These are phyloP conservation scores for Penicillium crystallinum DNA, from an alignment of 495 filamentous ascomycete species.

Conservation along the genomic window DNA sequence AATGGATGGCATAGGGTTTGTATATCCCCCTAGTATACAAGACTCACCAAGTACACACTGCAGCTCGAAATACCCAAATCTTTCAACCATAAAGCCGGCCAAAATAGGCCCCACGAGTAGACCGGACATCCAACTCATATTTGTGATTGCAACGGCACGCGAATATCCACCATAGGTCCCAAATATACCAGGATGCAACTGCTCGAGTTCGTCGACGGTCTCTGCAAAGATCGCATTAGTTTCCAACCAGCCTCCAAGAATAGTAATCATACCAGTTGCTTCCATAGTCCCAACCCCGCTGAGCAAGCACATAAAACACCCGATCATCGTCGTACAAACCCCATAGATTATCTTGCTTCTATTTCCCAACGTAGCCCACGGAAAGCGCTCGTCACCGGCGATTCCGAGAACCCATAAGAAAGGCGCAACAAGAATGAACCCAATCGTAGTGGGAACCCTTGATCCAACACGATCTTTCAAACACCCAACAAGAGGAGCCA, in stretches of 20 bases:
- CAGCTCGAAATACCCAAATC: slow-evolving; percentile 31
- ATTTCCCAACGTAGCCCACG: slow-evolving; percentile 1
- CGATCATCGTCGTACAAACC: slow-evolving; percentile 12
- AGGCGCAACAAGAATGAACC: not conserved
- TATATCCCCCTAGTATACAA: not conserved
- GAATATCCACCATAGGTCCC: slow-evolving; percentile 35
- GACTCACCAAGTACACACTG: slow-evolving; percentile 29
- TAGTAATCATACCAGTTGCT: slow-evolving; percentile 24
- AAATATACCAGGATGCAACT: slow-evolving; percentile 25
- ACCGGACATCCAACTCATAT: slow-evolving; percentile 32
- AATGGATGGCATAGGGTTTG: not conserved
- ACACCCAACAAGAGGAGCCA: slow-evolving; percentile 1
- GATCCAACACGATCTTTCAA: slow-evolving; percentile 11
- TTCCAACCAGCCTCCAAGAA: not conserved
- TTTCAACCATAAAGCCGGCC: slow-evolving; percentile 27
- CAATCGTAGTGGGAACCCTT: slow-evolving; percentile 5
- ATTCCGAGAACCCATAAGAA: slow-evolving; percentile 8
- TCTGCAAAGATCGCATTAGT: slow-evolving; percentile 7
- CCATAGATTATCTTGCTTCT: slow-evolving; percentile 20
- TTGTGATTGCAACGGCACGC: slow-evolving; percentile 31
- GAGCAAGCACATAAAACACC: slow-evolving; percentile 17
- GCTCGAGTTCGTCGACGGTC: slow-evolving; percentile 24
- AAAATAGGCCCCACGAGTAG: slow-evolving; percentile 32
- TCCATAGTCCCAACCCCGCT: slow-evolving; percentile 29
- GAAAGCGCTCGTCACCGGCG: slow-evolving; percentile 5